These are phyloP conservation scores for Cyberlindnera mississippiensis DNA, from an alignment of 805 yeast species.

Conservation along the genomic window DNA sequence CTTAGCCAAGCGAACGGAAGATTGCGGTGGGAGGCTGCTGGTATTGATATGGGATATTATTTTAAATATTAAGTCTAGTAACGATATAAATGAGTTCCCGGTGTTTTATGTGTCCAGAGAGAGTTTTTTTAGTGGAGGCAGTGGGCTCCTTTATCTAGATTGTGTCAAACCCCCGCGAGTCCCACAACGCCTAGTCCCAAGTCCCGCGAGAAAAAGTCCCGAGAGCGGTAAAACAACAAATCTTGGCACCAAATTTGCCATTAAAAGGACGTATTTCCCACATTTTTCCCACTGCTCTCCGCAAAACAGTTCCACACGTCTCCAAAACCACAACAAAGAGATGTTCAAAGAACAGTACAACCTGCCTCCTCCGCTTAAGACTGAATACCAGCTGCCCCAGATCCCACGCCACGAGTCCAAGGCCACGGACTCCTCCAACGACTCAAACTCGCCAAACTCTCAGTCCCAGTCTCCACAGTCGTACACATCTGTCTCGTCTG, in stretches of 20 bases:
- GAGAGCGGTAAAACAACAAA: background rate
- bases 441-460: conserved; percentile 27
- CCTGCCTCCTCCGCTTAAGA: conserved; percentile 3
- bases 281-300: background rate
- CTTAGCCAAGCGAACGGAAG: too few relatives aligned
- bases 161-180: too few relatives aligned
- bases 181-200: too few relatives aligned
- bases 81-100: too few relatives aligned
- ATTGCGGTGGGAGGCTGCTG: too few relatives aligned
- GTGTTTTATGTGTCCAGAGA: too few relatives aligned
- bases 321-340: background rate
- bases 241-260: conserved; percentile 13
- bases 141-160: too few relatives aligned
- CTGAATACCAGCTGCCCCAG: background rate
- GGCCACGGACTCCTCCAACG: conserved; percentile 23
- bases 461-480: conserved; percentile 26
- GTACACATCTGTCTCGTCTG: conserved; percentile 24
- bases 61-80: too few relatives aligned
- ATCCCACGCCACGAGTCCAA: conserved; percentile 17
- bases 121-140: too few relatives aligned
- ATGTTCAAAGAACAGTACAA: conserved; percentile 9
- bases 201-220: too few relatives aligned
- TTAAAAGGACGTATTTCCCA: conserved; percentile 4
- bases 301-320: too few relatives aligned
- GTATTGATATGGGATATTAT: too few relatives aligned